Conservation (phyloP, 83 land plant species). For the Thuja plicata region DNA sequence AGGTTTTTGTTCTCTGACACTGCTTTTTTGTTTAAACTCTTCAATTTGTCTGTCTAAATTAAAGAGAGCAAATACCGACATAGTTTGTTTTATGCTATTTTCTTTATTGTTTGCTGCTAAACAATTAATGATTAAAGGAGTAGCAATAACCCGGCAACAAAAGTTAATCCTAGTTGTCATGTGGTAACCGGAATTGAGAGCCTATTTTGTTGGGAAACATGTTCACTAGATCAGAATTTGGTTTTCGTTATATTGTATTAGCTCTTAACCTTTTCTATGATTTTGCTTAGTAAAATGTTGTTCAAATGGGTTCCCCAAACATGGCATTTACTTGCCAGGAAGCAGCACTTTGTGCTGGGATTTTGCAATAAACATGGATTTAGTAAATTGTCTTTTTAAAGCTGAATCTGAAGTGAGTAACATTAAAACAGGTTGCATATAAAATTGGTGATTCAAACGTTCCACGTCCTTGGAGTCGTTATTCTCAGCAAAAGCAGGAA, state of each 20-base stretch:
- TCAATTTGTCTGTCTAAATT: neutral
- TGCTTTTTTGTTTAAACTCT: neutral
- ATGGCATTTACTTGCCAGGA: too few relatives aligned
- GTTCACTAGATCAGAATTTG: too few relatives aligned
- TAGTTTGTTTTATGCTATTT: neutral
- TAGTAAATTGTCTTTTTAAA: neutral
- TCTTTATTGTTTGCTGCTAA: neutral
- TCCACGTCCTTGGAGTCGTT: constrained; percentile 92
- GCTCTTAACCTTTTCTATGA: too few relatives aligned
- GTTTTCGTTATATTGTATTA: too few relatives aligned
- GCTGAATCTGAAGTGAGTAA: neutral
- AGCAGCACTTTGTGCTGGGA: too few relatives aligned
- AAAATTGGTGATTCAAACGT: constrained; percentile 78
- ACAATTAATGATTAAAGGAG: neutral
- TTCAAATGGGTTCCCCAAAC: too few relatives aligned
- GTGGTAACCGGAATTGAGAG: neutral
- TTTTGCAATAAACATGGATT: too few relatives aligned
- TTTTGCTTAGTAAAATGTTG: too few relatives aligned
- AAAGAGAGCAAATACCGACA: neutral
- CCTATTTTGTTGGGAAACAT: too few relatives aligned
- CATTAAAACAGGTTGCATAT: constrained; percentile 64
- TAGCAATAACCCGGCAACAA: neutral
- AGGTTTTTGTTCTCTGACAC: constrained; percentile 45
- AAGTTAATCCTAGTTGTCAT: neutral
- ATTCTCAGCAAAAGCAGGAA: constrained; percentile 48